Conservation (phyloP, 805 yeast species). For the Candida alai region DNA sequence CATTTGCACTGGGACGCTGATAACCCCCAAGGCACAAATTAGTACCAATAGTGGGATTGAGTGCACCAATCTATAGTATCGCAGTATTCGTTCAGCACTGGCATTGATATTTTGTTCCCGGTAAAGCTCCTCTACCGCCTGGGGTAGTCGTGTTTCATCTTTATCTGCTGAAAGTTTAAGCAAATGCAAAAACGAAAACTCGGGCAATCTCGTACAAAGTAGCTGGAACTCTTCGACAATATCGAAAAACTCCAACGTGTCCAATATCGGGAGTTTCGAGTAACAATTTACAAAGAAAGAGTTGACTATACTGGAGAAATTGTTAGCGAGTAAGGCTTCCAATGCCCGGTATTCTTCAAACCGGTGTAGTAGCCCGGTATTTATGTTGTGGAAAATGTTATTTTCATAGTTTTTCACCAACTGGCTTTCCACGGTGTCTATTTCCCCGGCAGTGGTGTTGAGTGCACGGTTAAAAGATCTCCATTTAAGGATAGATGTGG, state of each 20-base stretch:
- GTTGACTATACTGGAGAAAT: conserved; percentile 18
- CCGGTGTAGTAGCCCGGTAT: conserved; percentile 13
- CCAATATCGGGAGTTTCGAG: conserved; percentile 31
- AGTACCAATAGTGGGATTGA: conserved; percentile 23
- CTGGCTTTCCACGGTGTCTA: conserved; percentile 7
- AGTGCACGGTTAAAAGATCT: conserved; percentile 16
- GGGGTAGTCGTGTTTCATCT: conserved; percentile 5
- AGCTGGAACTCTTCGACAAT: conserved; percentile 23
- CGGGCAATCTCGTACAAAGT: conserved; percentile 16
- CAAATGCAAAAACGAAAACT: conserved; percentile 16
- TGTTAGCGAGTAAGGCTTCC: conserved; percentile 18
- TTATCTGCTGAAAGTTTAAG: conserved; percentile 10
- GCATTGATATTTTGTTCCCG: conserved; percentile 15
- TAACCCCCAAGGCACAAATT: conserved; percentile 31
- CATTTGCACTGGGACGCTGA: conserved; percentile 28
- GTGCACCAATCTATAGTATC: conserved; percentile 18
- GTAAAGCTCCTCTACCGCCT: conserved; percentile 10
- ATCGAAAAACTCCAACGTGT: conserved; percentile 26
- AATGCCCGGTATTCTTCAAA: conserved; percentile 10
- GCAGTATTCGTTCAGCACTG: conserved; percentile 17
- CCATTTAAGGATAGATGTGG: conserved; percentile 29
- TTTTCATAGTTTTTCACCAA: conserved; percentile 15
- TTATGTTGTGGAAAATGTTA: background rate
- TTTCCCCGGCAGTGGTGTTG: conserved; percentile 11
- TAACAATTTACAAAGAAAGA: conserved; percentile 30